A percentile compares a stretch with the other conserved stretches of the same genome.
Evolutionary conservation across 2,329 filamentous ascomycete species (phyloP).

Genomic region (Xylaria sp.): DNA sequence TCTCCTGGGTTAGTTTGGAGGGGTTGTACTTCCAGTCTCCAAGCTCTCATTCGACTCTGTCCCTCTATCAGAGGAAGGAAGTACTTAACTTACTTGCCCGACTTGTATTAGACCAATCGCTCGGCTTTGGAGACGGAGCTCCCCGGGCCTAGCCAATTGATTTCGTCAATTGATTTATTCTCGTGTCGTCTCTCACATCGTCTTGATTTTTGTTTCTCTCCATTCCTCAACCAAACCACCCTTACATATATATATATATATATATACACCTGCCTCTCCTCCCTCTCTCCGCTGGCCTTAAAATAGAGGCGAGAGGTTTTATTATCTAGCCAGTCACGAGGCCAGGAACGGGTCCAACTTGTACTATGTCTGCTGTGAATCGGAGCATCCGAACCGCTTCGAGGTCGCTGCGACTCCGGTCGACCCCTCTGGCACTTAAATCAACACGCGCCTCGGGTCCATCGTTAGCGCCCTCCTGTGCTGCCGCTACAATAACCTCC

Average conservation of each 20-base stretch:
- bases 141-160: constrained; percentile 30
- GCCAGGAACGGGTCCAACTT: neutral
- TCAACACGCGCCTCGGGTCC: constrained; percentile 52
- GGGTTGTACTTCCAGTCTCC: neutral
- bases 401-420: constrained; percentile 63
- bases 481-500: constrained; percentile 49
- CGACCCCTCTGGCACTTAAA: constrained; percentile 45
- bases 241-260: too few species aligned
- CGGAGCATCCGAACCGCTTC: constrained; percentile 66
- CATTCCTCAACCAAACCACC: neutral
- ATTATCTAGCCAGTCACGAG: neutral
- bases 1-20: neutral
- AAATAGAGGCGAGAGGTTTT: neutral
- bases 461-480: constrained; percentile 51
- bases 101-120: neutral
- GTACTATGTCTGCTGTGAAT: constrained; percentile 64
- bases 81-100: neutral
- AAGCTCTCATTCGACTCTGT: neutral
- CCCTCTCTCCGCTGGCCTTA: constrained; percentile 7
- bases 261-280: neutral
- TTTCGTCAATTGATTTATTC: constrained; percentile 27
- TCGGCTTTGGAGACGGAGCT: constrained; percentile 21
- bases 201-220: neutral
- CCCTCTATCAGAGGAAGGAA: neutral
- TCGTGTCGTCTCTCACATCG: neutral